phyloP scores from a whole-genome alignment of 2,329 filamentous ascomycete genomes.

The Penicillium sp. region DNA sequence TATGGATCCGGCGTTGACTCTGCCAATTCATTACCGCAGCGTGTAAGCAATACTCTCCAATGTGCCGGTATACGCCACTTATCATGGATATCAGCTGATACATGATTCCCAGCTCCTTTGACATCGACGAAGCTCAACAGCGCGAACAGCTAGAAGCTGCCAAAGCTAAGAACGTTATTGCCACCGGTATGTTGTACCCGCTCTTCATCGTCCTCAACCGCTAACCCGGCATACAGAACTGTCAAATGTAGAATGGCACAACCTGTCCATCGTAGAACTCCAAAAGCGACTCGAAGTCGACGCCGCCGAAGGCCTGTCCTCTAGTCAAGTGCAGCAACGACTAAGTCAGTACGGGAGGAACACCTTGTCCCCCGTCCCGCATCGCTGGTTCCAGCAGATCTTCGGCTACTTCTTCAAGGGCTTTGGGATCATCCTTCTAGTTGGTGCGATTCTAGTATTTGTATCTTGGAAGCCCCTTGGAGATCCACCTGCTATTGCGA shows the following conservation, averaged over 20 bases:
- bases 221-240: constrained; percentile 43
- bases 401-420: constrained; percentile 72
- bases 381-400: constrained; percentile 55
- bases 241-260: constrained; percentile 65
- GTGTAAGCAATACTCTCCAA: constrained; percentile 17
- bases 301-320: constrained; percentile 55
- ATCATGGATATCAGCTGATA: background rate
- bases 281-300: constrained; percentile 57
- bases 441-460: constrained; percentile 68
- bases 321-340: constrained; percentile 53
- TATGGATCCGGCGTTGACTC: constrained; percentile 23
- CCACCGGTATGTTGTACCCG: constrained; percentile 36
- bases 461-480: constrained; percentile 73
- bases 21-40: constrained; percentile 31
- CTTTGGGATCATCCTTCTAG: constrained; percentile 67
- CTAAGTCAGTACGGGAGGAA: constrained; percentile 63
- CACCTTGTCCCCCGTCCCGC: constrained; percentile 61
- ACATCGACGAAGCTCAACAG: constrained; percentile 54
- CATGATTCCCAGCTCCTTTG: constrained; percentile 42
- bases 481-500: constrained; percentile 64
- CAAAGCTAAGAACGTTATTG: constrained; percentile 43
- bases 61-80: background rate
- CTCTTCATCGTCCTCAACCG: background rate
- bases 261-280: constrained; percentile 55
- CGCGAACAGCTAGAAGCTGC: constrained; percentile 40